These are phyloP conservation scores for Aureobasidium sp. DNA, from an alignment of 2,329 filamentous ascomycete species.

Conservation along the genomic window DNA sequence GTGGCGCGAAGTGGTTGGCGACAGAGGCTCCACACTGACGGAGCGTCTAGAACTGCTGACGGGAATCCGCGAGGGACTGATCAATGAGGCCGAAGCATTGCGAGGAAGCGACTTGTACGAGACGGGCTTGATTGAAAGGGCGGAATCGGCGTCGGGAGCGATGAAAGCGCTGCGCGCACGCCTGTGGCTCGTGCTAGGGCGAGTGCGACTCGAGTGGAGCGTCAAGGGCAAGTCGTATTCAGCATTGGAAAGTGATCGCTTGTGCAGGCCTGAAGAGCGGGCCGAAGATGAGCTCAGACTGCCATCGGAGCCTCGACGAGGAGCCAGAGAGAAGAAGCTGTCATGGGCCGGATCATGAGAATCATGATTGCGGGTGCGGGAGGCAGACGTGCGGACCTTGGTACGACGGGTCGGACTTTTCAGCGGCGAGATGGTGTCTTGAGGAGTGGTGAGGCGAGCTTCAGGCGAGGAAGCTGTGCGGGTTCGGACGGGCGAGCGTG, in stretches of 20 bases:
- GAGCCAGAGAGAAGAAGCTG: background rate
- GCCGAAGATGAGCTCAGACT: conserved; percentile 36
- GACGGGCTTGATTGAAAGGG: background rate
- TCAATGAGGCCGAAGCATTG: conserved; percentile 1
- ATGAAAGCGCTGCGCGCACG: conserved; percentile 1
- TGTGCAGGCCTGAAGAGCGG: conserved; percentile 10
- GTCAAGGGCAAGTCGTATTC: background rate
- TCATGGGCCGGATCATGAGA: conserved; percentile 1
- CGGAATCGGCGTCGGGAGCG: background rate
- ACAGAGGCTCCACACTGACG: conserved; percentile 3
- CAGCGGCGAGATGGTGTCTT: conserved; percentile 5
- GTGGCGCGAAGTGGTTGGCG: conserved; percentile 6
- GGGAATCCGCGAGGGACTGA: conserved; percentile 26
- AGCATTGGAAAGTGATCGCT: conserved; percentile 16
- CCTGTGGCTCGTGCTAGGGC: conserved; percentile 2
- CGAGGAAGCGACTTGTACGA: conserved; percentile 1
- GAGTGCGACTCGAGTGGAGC: background rate
- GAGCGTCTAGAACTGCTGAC: conserved; percentile 22
- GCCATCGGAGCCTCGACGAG: conserved; percentile 63
- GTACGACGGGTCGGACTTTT: conserved; percentile 10
- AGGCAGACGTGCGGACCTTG: conserved; percentile 1
- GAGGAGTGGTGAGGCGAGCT: background rate
- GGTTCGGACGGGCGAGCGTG: background rate
- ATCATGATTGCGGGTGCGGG: background rate
- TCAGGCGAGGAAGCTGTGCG: background rate